Evolutionary conservation across 2,329 filamentous ascomycete genomes (phyloP), one percentile per base, ranked within the genome.

Genomic region (Eutypella sp.): DNA sequence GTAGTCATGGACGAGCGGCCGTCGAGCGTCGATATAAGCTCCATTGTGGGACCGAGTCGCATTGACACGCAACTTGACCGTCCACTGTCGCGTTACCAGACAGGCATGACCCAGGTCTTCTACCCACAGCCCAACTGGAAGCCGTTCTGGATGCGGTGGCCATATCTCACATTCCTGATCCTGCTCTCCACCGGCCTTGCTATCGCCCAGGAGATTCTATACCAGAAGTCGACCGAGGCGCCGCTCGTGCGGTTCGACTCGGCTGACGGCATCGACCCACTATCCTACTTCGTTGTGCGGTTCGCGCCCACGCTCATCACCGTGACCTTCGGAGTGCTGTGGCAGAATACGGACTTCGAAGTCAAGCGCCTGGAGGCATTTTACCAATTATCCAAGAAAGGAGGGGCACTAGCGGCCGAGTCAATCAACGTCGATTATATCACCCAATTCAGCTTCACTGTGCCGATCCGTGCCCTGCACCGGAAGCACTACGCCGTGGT

Each of bases 391-490:
- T 84, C 81, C 3, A 79, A 73, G 50, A 68, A 73, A 3, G 73
- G 72, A 3, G 82, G 82, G 13, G 80, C 82, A 1, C 64, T 82
- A 18, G 82, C 82, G 0, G 76, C 76, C 33, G 77, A 81, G 58
- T 86, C 82, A 0, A 76, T 89, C 57, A 89, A 88, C 51, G 83
- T 87, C 49, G 83, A 88, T 61, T 89, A 89, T 48, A 74, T 87
- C 38, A 87, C 84, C 5, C 76, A 80, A 54, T 78, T 84, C 66
- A 82, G 76, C 56, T 80, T 86, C 56, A 64, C 84, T 33, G 74
- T 83, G 2, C 85, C 85, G 0, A 63, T 88, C 4, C 72, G 76
- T 39, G 84, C 85, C 1, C 57, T 87, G 3, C 71, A 70, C 48
- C 75, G 79, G 51, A 74, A 73, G 38, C 85, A 89, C 55, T 85